Percentiles rank a stretch among this genome's conserved stretches.
Conservation (phyloP, 257 asterid genomes). For the Catharanthus roseus region DNA sequence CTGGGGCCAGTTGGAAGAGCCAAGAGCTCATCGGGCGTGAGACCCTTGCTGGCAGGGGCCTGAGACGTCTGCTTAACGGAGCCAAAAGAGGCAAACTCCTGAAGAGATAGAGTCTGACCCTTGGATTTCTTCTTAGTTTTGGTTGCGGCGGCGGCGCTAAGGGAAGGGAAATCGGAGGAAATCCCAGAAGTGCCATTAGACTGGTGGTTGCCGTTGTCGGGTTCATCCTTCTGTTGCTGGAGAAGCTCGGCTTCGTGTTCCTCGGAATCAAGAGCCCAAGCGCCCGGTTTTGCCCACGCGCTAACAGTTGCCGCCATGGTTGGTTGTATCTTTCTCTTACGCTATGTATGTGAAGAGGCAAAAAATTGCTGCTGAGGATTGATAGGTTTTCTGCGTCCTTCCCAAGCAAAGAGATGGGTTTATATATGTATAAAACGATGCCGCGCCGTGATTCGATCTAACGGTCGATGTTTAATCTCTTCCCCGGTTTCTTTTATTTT, state of each 20-base stretch:
- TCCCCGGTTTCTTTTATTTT: too few relatives aligned
- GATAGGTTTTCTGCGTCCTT: conserved; percentile 51
- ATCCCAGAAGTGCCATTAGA: conserved; percentile 22
- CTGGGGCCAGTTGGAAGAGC: conserved; percentile 84
- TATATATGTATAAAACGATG: conserved; percentile 11
- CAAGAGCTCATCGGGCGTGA: conserved; percentile 47
- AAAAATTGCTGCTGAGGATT: conserved; percentile 17
- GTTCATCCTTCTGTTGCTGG: conserved; percentile 34
- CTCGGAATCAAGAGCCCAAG: conserved; percentile 90
- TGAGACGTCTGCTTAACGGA: conserved; percentile 31
- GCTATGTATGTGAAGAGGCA: not conserved
- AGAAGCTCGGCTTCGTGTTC: conserved; percentile 69
- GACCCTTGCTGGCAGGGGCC: conserved; percentile 28
- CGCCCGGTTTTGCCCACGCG: conserved; percentile 92
- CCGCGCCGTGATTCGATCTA: conserved; percentile 24
- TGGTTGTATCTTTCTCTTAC: conserved; percentile 8
- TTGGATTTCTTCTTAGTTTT: conserved; percentile 67
- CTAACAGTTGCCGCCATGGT: conserved; percentile 84
- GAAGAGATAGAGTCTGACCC: conserved; percentile 50
- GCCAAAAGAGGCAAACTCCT: conserved; percentile 43
- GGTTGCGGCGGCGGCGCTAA: conserved; percentile 58
- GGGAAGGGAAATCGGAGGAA: conserved; percentile 58
- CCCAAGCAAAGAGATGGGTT: conserved; percentile 24
- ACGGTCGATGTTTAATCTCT: conserved; percentile 21
- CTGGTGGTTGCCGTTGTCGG: conserved; percentile 13